Evolutionary conservation across 345 rosid species (phyloP).

Genomic region (Noccaea caerulescens): DNA sequence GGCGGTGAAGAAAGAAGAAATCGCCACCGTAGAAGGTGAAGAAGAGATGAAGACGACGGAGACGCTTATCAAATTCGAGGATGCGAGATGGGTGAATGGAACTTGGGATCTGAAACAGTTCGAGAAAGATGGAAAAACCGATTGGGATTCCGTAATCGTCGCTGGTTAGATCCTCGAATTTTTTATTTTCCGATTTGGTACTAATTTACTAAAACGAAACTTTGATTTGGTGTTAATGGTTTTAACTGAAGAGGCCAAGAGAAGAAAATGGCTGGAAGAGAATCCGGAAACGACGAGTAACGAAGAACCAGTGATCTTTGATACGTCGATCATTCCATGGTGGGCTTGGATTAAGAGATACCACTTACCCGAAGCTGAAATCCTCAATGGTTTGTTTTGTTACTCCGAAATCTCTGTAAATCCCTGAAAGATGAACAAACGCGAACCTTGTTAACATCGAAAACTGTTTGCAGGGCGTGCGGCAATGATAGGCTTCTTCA

Average conservation of each 20-base stretch:
- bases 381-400: conserved; percentile 69
- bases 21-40: conserved; percentile 4
- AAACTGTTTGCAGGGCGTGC: conserved; percentile 67
- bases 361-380: conserved; percentile 92
- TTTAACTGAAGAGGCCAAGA: conserved; percentile 71
- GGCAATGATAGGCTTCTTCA: conserved; percentile 96
- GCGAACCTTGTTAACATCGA: too few species aligned
- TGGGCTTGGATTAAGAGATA: conserved; percentile 95
- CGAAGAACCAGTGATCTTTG: conserved; percentile 76
- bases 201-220: too few species aligned
- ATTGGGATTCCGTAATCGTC: conserved; percentile 94
- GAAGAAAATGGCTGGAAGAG: conserved; percentile 82
- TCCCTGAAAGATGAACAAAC: background rate
- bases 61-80: conserved; percentile 54
- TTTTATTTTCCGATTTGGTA: background rate
- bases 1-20: conserved; percentile 2
- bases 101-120: conserved; percentile 92
- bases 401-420: background rate
- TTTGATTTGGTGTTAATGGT: too few species aligned
- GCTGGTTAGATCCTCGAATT: conserved; percentile 59
- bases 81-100: conserved; percentile 80
- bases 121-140: conserved; percentile 60
- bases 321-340: conserved; percentile 91
- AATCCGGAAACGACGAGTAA: conserved; percentile 83
- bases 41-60: conserved; percentile 50